Base-by-base conservation (phyloP, 2,329 filamentous ascomycete genomes). In the Helminthosporium solani region DNA sequence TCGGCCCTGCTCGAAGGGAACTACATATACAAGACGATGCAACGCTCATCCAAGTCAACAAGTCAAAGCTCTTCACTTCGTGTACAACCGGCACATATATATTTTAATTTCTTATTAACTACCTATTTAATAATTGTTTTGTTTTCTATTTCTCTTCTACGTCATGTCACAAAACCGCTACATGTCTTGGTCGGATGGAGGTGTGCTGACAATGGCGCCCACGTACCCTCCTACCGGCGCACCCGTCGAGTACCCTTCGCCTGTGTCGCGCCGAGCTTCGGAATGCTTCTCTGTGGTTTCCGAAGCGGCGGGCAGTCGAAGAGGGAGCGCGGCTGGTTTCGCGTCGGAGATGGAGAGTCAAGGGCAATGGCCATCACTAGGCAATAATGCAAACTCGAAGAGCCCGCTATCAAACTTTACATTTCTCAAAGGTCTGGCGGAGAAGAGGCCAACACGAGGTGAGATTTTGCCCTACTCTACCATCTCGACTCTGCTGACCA, bases 391-490 rank as follows among this genome's bases (percentile, higher is more conserved):
- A 28, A 59, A 63, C 44, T 61, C 66, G 20, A 70, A 66, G 46
- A 70, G 67, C 49, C 67, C 67, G 38, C 52, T 70, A 44, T 60
- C 66, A 34, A 67, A 66, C 37, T 68, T 70, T 47, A 59, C 64
- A 15, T 85, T 88, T 50, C 79, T 87, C 69, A 90, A 84, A 70
- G 82, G 73, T 56, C 75, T 86, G 33, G 57, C 57, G 1, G 86
- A 89, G 46, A 94, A 90, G 74, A 89, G 85, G 65, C 81, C 80
- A 11, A 90, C 86, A n/a, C 79, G 87, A 78, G 86, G 87, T 89
- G 34, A 28, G 49, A 23, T 61, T 68, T 40, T n/a, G n/a, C 35
- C 28, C 12, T 20, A 18, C 16, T 20, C 9, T 53, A 27, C 16
- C 3, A 7, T n/a, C 19, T 5, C n/a, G 12, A 19, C 33, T 18